Conservation (phyloP, 495 filamentous ascomycete species). For the Pseudotulostoma volvatum region DNA sequence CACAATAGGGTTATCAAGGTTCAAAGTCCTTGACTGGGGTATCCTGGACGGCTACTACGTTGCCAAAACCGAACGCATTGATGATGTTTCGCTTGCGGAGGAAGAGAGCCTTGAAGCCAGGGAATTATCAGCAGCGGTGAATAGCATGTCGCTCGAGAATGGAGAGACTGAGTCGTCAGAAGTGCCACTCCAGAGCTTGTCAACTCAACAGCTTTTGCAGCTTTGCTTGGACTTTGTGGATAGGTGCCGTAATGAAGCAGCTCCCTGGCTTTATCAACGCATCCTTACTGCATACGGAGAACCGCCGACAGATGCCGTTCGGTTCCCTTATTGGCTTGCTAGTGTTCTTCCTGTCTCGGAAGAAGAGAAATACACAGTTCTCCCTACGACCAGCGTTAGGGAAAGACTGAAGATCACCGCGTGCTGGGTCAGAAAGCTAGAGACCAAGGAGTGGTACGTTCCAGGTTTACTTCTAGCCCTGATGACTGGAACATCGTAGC, state of each 20-base stretch:
- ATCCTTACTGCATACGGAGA: conserved; percentile 61
- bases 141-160: conserved; percentile 1
- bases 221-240: conserved; percentile 48
- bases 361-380: conserved; percentile 59
- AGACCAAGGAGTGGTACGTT: conserved; percentile 56
- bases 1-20: conserved; percentile 57
- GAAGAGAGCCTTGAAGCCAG: conserved; percentile 58
- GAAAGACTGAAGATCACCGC: conserved; percentile 67
- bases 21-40: conserved; percentile 47
- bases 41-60: conserved; percentile 62
- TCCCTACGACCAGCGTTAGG: conserved; percentile 55
- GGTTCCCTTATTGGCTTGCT: conserved; percentile 86
- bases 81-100: conserved; percentile 64
- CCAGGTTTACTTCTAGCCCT: too few species aligned
- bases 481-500: too few species aligned
- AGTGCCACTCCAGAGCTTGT: conserved; percentile 38
- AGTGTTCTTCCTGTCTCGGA: conserved; percentile 61
- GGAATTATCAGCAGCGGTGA: conserved; percentile 30
- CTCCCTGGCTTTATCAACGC: conserved; percentile 54
- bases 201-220: conserved; percentile 53
- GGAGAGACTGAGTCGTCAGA: conserved; percentile 8
- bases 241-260: conserved; percentile 45
- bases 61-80: conserved; percentile 52
- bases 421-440: conserved; percentile 56
- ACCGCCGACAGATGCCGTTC: conserved; percentile 53